Evolutionary conservation across 306 rosid genomes (phyloP), one percentile per base, ranked within the genome.

Genomic region (Ammopiptanthus mongolicus): DNA sequence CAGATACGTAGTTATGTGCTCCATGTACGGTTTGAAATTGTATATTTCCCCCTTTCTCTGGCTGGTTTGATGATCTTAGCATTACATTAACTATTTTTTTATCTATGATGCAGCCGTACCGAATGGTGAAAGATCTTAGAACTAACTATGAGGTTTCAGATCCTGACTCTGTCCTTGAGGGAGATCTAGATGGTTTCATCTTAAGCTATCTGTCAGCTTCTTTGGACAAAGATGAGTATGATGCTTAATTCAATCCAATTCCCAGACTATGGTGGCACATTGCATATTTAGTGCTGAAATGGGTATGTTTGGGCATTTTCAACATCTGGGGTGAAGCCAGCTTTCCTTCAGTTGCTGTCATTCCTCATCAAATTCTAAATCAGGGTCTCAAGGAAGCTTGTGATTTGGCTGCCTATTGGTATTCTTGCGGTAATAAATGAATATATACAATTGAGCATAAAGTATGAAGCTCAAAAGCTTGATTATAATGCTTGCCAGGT

Each of bases 1-100:
- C 99, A 95, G 88, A 92, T 92, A 23, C 97, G 97, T 21, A 95
- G 97, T 83, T 91, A 92, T 76, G 97, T 95, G 68, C 93, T 95
- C 12, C 99, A 92, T 80, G 99, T 95, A 88, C 17, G 84, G 82
- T 77, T 67, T 73, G 37, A 22, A 25, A 67, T 76, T 65, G 25
- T 60, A 33, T 61, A 75, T 68, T 68, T 53, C 52, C 69, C 42
- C 36, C 3, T 42, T 58, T 65, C 39, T 7, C 3, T 53, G 11
- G 66, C 39, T 58, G 36, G 64, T 31, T 53, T 46, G n/a, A 68
- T 63, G 25, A 31, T 69, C 47, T 22, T n/a, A 36, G 70, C 69
- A n/a, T 47, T 29, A 21, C 47, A 33, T 55, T 41, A 69, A 81
- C 81, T 50, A 11, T 62, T 79, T 55, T 59, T 42, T 71, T 75